A percentile compares a stretch with the other conserved stretches of the same genome.
Evolutionary conservation across 495 filamentous ascomycete genomes (phyloP).

Genomic region (Hypoxylon trugodes): DNA sequence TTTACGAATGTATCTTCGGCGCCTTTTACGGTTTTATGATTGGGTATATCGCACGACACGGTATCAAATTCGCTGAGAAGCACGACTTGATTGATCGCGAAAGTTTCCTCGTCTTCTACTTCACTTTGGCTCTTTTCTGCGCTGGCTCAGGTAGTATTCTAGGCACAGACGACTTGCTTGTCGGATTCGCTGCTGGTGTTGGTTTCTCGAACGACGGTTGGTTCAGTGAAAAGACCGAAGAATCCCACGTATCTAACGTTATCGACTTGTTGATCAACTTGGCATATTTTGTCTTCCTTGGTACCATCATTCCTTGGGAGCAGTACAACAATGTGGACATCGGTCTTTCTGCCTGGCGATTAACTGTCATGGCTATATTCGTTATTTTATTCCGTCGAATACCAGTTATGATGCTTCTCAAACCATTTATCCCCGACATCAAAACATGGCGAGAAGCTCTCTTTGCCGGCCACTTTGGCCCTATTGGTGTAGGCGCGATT

Average conservation of each 20-base stretch:
- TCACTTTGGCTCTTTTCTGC: conserved; percentile 94
- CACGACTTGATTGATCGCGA: conserved; percentile 91
- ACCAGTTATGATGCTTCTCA: conserved; percentile 91
- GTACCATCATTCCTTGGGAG: conserved; percentile 95
- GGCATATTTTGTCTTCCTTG: conserved; percentile 97
- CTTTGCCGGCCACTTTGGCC: conserved; percentile 98
- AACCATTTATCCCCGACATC: conserved; percentile 94
- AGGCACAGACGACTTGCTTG: conserved; percentile 94
- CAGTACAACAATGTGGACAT: conserved; percentile 76
- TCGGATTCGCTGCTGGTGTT: conserved; percentile 93
- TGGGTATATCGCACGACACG: conserved; percentile 87
- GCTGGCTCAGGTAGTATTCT: conserved; percentile 93
- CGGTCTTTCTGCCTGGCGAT: conserved; percentile 83
- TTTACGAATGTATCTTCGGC: conserved; percentile 97
- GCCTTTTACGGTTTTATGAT: conserved; percentile 87
- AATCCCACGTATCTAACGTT: conserved; percentile 98
- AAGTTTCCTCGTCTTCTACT: conserved; percentile 98
- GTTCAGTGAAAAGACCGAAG: conserved; percentile 98
- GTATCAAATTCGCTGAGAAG: conserved; percentile 88
- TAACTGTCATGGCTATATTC: conserved; percentile 87
- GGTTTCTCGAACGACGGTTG: conserved; percentile 99
- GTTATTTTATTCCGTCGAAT: conserved; percentile 97
- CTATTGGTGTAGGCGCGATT: conserved; percentile 96
- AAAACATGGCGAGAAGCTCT: conserved; percentile 99
- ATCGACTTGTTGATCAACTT: conserved; percentile 97